Base-by-base conservation (phyloP, 495 filamentous ascomycete genomes). In the Cryomyces minteri region DNA sequence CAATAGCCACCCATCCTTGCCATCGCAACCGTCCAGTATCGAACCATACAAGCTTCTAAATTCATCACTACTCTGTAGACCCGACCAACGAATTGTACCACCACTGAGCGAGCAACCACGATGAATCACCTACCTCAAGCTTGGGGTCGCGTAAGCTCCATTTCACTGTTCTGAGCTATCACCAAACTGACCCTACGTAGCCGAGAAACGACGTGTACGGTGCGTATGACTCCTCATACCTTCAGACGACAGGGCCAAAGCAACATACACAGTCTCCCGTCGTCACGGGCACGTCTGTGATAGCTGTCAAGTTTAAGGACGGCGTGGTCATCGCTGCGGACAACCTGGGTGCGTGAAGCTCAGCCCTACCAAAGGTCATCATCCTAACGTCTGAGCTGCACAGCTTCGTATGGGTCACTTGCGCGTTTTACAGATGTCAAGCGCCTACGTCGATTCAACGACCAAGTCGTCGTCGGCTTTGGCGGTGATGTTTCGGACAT, bases 121-220 rank as follows among this genome's bases (percentile, higher is more conserved):
- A 96, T 96, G 88, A 88, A 95, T 63, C 88, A 96, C 67, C 75
- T 84, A 60, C 88, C 88, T 48, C 83, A 93, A 77, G 79, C 79
- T 54, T 96, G 88, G 88, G 88, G 88, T 60, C 82, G 88, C 66
- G 90, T 95, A 84, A 59, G 77, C 29, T 25, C 40, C 43, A 10
- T 28, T n/a, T 6, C 45, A 38, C 9, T 10, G 34, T 14, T 38
- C 9, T 38, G 3, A 10, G 39, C 36, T 41, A 40, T 43, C 47
- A 40, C 29, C 51, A 36, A 41, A 47, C 52, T 47, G 12, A 43
- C 34, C 42, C 14, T 40, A 49, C 40, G 55, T 58, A 94, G 88
- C 88, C 88, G 60, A 76, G 88, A 63, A 81, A 94, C 69, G 92
- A 96, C 62, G 68, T 94, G 58, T 96, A 95, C 65, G 90, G 90